phyloP scores from a whole-genome alignment of 495 filamentous ascomycete species.

The Xylaria castorea region DNA sequence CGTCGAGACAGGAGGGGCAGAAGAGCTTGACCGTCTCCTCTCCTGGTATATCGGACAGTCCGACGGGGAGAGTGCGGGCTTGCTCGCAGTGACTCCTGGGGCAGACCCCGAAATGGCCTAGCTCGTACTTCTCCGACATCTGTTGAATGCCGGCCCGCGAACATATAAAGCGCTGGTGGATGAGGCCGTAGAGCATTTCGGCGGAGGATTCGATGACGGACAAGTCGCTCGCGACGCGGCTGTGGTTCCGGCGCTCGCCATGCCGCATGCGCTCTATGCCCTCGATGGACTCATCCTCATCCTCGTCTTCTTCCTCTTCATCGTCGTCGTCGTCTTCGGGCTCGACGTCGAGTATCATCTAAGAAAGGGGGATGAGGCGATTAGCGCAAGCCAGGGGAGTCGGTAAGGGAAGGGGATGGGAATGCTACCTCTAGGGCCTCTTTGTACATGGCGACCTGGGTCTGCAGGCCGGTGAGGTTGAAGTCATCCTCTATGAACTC shows the following conservation, averaged over 20 bases:
- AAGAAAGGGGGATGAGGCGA: conserved; percentile 49
- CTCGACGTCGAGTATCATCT: conserved; percentile 99
- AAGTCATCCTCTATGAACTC: conserved; percentile 99
- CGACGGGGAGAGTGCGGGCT: conserved; percentile 88
- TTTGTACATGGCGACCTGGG: conserved; percentile 98
- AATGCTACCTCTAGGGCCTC: conserved; percentile 71
- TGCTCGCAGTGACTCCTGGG: conserved; percentile 88
- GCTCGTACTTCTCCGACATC: conserved; percentile 98
- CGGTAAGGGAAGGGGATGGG: not conserved
- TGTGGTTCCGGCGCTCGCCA: conserved; percentile 74
- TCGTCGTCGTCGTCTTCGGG: conserved; percentile 95
- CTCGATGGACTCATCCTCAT: conserved; percentile 76
- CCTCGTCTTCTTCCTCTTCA: conserved; percentile 78
- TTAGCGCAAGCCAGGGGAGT: conserved; percentile 24
- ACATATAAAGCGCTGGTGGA: conserved; percentile 98
- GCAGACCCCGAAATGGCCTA: conserved; percentile 92
- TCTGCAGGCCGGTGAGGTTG: conserved; percentile 93
- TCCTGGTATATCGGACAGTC: conserved; percentile 89
- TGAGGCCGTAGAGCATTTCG: conserved; percentile 95
- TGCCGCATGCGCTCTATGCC: conserved; percentile 67
- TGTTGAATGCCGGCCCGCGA: conserved; percentile 97
- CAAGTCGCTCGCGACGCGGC: conserved; percentile 86
- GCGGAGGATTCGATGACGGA: conserved; percentile 96
- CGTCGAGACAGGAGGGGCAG: conserved; percentile 94
- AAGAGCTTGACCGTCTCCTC: conserved; percentile 98